A percentile compares a stretch with the other conserved stretches of the same genome.
These are phyloP conservation scores for Chrysanthemum lavandulifolium DNA, from an alignment of 129 eudicot species.

Conservation along the genomic window DNA sequence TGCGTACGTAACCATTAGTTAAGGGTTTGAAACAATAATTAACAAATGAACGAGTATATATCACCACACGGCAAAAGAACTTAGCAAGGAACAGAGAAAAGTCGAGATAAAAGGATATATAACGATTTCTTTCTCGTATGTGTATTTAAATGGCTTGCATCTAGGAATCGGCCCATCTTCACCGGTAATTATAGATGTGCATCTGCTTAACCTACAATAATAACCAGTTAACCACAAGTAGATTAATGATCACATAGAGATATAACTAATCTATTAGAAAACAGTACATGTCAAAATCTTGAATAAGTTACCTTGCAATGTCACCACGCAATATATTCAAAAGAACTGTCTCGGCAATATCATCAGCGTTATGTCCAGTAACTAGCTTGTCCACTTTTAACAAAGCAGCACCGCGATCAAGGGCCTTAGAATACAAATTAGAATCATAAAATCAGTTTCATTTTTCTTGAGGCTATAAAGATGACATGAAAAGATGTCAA, in stretches of 20 bases:
- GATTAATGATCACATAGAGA: constrained; percentile 15
- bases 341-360: constrained; percentile 92
- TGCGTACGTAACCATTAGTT: constrained; percentile 85
- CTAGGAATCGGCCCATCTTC: constrained; percentile 99
- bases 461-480: no score
- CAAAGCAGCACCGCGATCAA: constrained; percentile 97
- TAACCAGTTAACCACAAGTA: constrained; percentile 18
- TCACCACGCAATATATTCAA: constrained; percentile 93
- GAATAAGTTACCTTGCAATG: constrained; percentile 72
- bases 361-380: constrained; percentile 97
- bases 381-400: constrained; percentile 91
- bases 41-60: constrained; percentile 2
- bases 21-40: constrained; percentile 42
- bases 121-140: constrained; percentile 98
- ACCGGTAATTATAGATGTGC: constrained; percentile 93
- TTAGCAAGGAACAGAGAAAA: not conserved
- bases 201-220: constrained; percentile 72
- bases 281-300: not conserved
- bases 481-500: not conserved
- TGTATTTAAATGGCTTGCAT: constrained; percentile 99
- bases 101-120: constrained; percentile 67
- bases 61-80: not conserved
- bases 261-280: constrained; percentile 1
- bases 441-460: not conserved
- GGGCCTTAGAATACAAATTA: constrained; percentile 52